A percentile compares a stretch with the other conserved stretches of the same genome.
phyloP scores from a whole-genome alignment of 805 yeast genomes.

The Priceomyces haplophilus region DNA sequence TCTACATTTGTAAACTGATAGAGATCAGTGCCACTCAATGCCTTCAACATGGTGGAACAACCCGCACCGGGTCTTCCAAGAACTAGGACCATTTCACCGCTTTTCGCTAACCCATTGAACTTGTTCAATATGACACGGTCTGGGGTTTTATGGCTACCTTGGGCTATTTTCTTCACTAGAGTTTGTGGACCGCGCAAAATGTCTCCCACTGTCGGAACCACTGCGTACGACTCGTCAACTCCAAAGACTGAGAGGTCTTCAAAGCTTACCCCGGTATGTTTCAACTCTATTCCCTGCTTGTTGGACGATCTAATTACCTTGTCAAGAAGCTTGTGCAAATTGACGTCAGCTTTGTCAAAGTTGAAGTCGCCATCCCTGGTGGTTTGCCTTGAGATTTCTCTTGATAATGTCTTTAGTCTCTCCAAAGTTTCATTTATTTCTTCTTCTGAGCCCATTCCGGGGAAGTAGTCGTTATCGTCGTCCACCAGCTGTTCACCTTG shows the following conservation, averaged over 20 bases:
- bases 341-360: conserved; percentile 27
- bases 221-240: conserved; percentile 44
- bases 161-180: neutral
- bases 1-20: conserved; percentile 21
- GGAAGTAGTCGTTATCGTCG: conserved; percentile 1
- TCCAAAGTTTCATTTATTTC: conserved; percentile 1
- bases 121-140: conserved; percentile 18
- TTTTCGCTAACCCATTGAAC: conserved; percentile 41
- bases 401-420: conserved; percentile 18
- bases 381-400: conserved; percentile 19
- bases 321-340: conserved; percentile 34
- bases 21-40: conserved; percentile 24
- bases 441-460: conserved; percentile 1
- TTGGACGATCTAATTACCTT: conserved; percentile 37
- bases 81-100: conserved; percentile 70
- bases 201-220: conserved; percentile 44
- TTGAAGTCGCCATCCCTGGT: conserved; percentile 12
- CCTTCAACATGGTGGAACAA: conserved; percentile 25
- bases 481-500: too few species aligned
- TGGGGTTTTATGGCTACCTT: conserved; percentile 23
- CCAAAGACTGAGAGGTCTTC: conserved; percentile 44
- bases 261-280: conserved; percentile 44
- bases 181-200: conserved; percentile 27
- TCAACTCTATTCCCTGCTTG: conserved; percentile 45
- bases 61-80: conserved; percentile 47